Conservation (phyloP, 2,329 filamentous ascomycete species). For the Venturia aucupariae region DNA sequence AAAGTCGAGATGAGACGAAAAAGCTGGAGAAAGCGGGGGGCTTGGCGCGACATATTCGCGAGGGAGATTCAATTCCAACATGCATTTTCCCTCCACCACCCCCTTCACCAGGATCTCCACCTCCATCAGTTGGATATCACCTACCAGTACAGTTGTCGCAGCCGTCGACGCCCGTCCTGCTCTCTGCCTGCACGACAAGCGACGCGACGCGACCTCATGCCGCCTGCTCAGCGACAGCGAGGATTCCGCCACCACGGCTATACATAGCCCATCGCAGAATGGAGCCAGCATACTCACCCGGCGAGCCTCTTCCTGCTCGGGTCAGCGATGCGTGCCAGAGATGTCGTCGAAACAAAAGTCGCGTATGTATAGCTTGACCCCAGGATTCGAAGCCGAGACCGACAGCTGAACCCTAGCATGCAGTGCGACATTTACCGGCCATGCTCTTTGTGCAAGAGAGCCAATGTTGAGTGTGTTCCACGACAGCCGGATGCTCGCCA, state of each 20-base stretch:
- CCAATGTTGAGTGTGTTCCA: conserved; percentile 19
- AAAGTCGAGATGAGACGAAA: too few relatives aligned
- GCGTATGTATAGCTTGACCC: conserved; percentile 18
- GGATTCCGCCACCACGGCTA: too few relatives aligned
- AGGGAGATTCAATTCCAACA: too few relatives aligned
- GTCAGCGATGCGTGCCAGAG: conserved; percentile 25
- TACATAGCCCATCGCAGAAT: neutral
- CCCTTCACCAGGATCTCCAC: too few relatives aligned
- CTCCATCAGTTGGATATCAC: too few relatives aligned
- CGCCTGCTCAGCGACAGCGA: neutral
- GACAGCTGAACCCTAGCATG: neutral
- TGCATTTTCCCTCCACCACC: too few relatives aligned
- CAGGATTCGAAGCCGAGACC: too few relatives aligned
- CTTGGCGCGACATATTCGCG: too few relatives aligned
- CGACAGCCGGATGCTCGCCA: conserved; percentile 16
- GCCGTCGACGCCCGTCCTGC: too few relatives aligned
- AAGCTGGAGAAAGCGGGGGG: too few relatives aligned
- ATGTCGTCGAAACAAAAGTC: conserved; percentile 25
- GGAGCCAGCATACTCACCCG: neutral
- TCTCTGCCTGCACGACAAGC: too few relatives aligned
- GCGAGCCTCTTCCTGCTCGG: conserved; percentile 15
- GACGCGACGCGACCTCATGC: neutral
- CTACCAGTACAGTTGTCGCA: too few relatives aligned
- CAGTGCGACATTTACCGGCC: conserved; percentile 28
- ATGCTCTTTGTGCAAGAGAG: conserved; percentile 27